Percentiles rank a stretch among this genome's conserved stretches.
phyloP scores from a whole-genome alignment of 192 early-diverging fungal genomes.

The Haplosporangium gracile region DNA sequence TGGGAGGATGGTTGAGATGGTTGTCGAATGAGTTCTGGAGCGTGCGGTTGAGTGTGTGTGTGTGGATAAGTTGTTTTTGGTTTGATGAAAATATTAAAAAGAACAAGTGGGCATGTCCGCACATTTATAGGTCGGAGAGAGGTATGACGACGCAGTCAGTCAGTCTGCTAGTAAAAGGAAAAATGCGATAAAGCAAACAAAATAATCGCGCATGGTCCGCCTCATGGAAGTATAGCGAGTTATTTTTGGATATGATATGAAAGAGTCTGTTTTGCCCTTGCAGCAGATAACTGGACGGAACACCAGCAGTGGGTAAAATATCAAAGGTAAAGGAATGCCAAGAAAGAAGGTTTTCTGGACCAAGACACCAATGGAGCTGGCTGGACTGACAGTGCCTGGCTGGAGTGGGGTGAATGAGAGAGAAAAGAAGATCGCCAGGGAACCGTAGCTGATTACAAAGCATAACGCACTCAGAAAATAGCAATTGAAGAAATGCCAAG shows the following conservation, averaged over 20 bases:
- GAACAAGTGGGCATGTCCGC: not conserved
- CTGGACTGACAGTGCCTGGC: not conserved
- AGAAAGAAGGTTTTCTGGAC: not conserved
- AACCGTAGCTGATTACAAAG: not conserved
- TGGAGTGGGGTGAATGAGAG: no score
- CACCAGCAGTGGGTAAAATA: not conserved
- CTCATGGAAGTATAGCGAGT: not conserved
- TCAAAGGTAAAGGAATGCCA: not conserved
- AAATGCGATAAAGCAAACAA: not conserved
- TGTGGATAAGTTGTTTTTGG: not conserved
- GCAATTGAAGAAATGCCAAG: constrained; percentile 8
- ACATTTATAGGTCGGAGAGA: not conserved
- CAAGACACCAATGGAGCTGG: not conserved
- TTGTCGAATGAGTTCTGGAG: not conserved
- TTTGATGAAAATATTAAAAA: not conserved
- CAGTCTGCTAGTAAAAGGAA: not conserved
- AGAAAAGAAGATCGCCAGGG: no score
- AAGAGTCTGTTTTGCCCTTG: constrained; percentile 3
- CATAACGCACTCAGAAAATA: not conserved
- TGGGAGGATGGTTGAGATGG: not conserved
- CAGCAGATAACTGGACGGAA: not conserved
- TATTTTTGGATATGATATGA: not conserved
- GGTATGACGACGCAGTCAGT: not conserved
- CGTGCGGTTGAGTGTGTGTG: not conserved
- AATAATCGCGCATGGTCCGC: constrained; percentile 1